Evolutionary conservation across 2,329 filamentous ascomycete species (phyloP), one percentile per base, ranked within the genome.

Genomic region (Byssothecium circinans): DNA sequence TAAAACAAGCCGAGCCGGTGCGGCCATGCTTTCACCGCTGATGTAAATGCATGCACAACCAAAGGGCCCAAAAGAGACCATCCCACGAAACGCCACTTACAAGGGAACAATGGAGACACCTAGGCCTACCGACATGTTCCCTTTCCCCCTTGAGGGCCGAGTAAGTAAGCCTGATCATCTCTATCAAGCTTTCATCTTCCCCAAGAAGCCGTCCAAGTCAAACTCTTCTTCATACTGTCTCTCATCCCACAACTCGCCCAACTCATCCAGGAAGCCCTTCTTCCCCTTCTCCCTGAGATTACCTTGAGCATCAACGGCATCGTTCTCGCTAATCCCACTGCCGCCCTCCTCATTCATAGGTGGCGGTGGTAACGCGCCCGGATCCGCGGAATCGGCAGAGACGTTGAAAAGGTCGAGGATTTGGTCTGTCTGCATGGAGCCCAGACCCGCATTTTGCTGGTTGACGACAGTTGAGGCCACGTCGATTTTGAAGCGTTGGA

Each of bases 401-500:
- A 99, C 79, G 61, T 88, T 97, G 78, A 99, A 99, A 38, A 99
- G 82, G 65, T 99, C 94, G 2, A 99, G 82, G 50, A 99, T 95
- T 72, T 99, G 91, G 65, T 97, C 94, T 32, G 95, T 99, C 71
- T 97, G 92, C 94, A 99, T 99, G 12, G 91, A 95, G 43, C 82
- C 87, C 1, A 99, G 76, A 1, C 94, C 94, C 1, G 94, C 92
- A 61, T 99, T 99, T 75, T 99, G 94, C 74, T 99, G 94, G 70
- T 99, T 99, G 57, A 99, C 95, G 5, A 99, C 94, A 0, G 95
- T 99, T 42, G 88, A 95, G 34, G 94, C 95, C 17, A 99, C 91
- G 71, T 99, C 94, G 64, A 99, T 96, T 79, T 99, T 99, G 85
- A 99, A 99, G 42, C 94, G 87, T 83, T 99, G 94, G 47, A 99